Conservation (phyloP, 1,139 yeast species). For the Sugiyamaella castrensis region DNA sequence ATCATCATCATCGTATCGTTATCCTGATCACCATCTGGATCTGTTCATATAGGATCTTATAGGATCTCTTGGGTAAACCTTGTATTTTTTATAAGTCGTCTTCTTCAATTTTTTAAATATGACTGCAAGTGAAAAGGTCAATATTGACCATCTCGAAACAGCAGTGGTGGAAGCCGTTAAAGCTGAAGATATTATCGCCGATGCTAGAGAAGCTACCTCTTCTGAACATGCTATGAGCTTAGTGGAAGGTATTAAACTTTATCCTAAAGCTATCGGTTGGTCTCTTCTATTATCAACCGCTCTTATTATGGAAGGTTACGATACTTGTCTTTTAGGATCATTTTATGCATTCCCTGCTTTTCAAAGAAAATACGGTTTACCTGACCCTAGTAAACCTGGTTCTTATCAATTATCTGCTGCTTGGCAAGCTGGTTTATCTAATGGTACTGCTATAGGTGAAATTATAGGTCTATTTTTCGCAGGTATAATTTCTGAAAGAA, state of each 20-base stretch:
- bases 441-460: slow-evolving; percentile 15
- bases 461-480: slow-evolving; percentile 20
- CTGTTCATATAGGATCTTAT: too few relatives aligned
- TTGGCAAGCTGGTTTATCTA: slow-evolving; percentile 25
- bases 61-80: too few relatives aligned
- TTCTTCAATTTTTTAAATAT: too few relatives aligned
- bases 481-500: slow-evolving; percentile 38
- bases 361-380: slow-evolving; percentile 41
- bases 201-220: slow-evolving; percentile 14
- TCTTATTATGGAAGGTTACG: slow-evolving; percentile 51
- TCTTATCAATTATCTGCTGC: slow-evolving; percentile 43
- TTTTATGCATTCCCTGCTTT: slow-evolving; percentile 47
- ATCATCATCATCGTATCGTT: too few relatives aligned
- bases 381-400: slow-evolving; percentile 33
- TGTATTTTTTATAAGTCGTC: too few relatives aligned
- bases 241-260: slow-evolving; percentile 40
- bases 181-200: slow-evolving; percentile 4
- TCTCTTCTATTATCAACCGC: slow-evolving; percentile 44
- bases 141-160: not conserved
- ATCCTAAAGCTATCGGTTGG: slow-evolving; percentile 46
- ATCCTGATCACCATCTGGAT: too few relatives aligned
- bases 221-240: slow-evolving; percentile 23
- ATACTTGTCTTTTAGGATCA: slow-evolving; percentile 40
- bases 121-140: too few relatives aligned
- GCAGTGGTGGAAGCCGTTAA: not conserved